These are phyloP conservation scores for Iodosphaeria phyllophila DNA, from an alignment of 2,329 filamentous ascomycete species.

Conservation along the genomic window DNA sequence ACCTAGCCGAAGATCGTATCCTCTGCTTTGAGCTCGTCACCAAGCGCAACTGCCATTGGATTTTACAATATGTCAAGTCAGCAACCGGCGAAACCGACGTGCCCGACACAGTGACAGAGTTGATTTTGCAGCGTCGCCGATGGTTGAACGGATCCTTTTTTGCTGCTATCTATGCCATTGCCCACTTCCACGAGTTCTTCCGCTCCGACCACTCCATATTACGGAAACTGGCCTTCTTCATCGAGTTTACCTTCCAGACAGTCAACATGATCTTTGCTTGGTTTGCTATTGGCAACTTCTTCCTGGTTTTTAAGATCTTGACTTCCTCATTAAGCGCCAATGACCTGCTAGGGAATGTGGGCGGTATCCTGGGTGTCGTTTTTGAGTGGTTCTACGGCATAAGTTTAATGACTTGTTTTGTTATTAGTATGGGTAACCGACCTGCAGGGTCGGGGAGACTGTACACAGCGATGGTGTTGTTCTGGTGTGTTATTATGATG, in stretches of 20 bases:
- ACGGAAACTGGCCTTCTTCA: slow-evolving; percentile 73
- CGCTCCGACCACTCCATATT: slow-evolving; percentile 76
- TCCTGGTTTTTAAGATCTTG: slow-evolving; percentile 93
- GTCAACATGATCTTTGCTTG: slow-evolving; percentile 96
- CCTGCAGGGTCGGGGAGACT: slow-evolving; percentile 85
- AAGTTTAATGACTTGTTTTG: slow-evolving; percentile 84
- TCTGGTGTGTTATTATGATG: slow-evolving; percentile 93
- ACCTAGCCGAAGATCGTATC: slow-evolving; percentile 76
- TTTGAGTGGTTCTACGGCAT: slow-evolving; percentile 95
- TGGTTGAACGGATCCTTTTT: slow-evolving; percentile 99
- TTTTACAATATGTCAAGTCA: slow-evolving; percentile 95
- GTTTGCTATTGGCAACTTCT: slow-evolving; percentile 98
- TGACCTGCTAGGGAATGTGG: slow-evolving; percentile 54
- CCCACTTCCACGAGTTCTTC: slow-evolving; percentile 93
- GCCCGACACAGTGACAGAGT: slow-evolving; percentile 79
- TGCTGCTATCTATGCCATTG: slow-evolving; percentile 84
- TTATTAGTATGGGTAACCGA: slow-evolving; percentile 82
- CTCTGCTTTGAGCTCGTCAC: slow-evolving; percentile 96
- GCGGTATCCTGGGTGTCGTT: slow-evolving; percentile 66
- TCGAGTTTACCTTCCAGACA: slow-evolving; percentile 90
- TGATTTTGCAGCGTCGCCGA: slow-evolving; percentile 86
- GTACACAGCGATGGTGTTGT: slow-evolving; percentile 95
- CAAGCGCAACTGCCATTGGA: slow-evolving; percentile 94
- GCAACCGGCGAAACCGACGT: slow-evolving; percentile 95
- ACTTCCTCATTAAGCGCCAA: slow-evolving; percentile 62